phyloP scores from a whole-genome alignment of 2,329 filamentous ascomycete species.

The Xylaria digitata region DNA sequence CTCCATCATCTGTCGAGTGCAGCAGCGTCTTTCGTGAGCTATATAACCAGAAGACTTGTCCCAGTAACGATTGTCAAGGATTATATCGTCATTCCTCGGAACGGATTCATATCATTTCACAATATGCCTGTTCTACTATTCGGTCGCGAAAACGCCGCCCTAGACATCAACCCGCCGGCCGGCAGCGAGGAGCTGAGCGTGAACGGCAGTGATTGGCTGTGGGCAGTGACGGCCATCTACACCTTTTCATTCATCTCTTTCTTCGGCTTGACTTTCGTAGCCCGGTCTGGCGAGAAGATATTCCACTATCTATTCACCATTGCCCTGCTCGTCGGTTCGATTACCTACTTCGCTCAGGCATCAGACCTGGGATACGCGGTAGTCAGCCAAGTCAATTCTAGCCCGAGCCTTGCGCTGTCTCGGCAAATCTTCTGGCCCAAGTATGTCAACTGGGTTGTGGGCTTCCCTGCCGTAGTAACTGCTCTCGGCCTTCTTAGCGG shows the following conservation, averaged over 20 bases:
- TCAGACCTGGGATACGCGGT: conserved; percentile 61
- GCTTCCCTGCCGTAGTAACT: conserved; percentile 59
- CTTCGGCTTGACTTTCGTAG: conserved; percentile 55
- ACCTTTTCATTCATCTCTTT: conserved; percentile 58
- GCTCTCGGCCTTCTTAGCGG: conserved; percentile 63
- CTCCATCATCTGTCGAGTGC: conserved; percentile 7
- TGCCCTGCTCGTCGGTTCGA: conserved; percentile 60
- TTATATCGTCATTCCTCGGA: neutral
- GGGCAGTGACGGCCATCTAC: conserved; percentile 64
- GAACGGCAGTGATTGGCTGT: conserved; percentile 67
- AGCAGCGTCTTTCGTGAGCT: neutral
- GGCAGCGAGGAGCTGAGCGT: conserved; percentile 55
- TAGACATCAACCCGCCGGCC: conserved; percentile 59
- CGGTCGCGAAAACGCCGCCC: conserved; percentile 55
- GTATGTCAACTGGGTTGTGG: conserved; percentile 64
- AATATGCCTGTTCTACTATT: conserved; percentile 30
- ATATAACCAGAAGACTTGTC: neutral
- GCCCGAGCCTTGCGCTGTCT: conserved; percentile 46
- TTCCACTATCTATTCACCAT: conserved; percentile 68
- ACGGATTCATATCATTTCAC: neutral
- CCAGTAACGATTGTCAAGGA: conserved; percentile 1
- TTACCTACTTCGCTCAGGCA: conserved; percentile 65
- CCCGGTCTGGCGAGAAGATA: conserved; percentile 61
- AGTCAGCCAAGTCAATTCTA: conserved; percentile 52
- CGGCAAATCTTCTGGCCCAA: conserved; percentile 67